Evolutionary conservation across 495 filamentous ascomycete genomes (phyloP), one percentile per base, ranked within the genome.

Genomic region (Cercophora newfieldiana): DNA sequence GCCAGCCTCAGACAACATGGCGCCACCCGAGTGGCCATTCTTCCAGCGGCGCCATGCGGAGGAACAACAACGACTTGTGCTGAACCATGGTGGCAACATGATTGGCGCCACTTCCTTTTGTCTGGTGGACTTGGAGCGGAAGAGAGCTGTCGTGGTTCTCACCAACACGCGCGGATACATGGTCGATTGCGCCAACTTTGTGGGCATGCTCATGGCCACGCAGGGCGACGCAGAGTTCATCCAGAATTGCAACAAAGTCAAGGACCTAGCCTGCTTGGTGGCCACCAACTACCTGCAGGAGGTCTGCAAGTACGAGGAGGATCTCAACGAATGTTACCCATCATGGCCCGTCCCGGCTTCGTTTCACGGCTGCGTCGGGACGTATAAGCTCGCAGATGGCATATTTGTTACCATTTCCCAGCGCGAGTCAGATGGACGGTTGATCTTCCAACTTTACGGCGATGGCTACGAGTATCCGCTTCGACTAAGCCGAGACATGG

Each of bases 81-180:
- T 72, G 26, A 61, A 59, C 61, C 70, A 72, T 61, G 70, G 70
- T 1, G 70, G 69, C 25, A 72, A 72, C 61, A 72, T 72, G 70
- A 50, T 72, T 21, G 70, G 70, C 24, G 68, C 68, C 0, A 72
- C 67, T 1, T 72, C 70, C 2, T 72, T 64, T 10, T 67, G 61
- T 30, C 30, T 69, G 30, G 10, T 70, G 8, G 44, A 67, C 1
- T 62, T 65, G 0, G 31, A 50, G 3, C 44, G 22, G 10, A 53
- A 69, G 1, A 50, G 56, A 7, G 64, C 68, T 18, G 65, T 70
- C 7, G 70, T 70, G 0, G 70, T 69, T 3, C 65, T 72, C 2
- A 67, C 68, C 58, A 70, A 72, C 29, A 44, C 37, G 2, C 68
- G 2, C 68, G 65, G 22, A 64, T 65, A 54, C 37, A 10, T 24